phyloP scores from a whole-genome alignment of 495 filamentous ascomycete species.

The Cenococcum geophilum region DNA sequence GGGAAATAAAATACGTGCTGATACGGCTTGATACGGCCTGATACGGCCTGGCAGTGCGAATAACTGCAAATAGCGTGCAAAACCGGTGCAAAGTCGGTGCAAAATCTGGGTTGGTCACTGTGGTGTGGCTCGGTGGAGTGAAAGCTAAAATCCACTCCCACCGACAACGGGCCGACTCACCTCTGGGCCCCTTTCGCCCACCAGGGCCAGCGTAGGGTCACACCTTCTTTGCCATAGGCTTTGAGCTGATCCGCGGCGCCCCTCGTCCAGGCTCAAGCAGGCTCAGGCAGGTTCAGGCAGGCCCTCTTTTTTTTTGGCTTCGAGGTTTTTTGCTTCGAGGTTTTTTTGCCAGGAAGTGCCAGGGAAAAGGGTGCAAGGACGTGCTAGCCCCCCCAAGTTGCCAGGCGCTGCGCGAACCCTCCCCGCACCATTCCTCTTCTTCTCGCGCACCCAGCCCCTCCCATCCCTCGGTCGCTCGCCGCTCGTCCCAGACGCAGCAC shows the following conservation, averaged over 20 bases:
- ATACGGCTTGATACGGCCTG: no score
- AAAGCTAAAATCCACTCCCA: constrained; percentile 9
- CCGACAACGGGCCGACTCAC: constrained; percentile 28
- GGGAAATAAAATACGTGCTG: constrained; percentile 6
- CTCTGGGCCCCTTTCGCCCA: background rate
- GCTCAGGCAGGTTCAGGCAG: background rate
- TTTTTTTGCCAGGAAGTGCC: no score
- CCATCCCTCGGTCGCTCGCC: background rate
- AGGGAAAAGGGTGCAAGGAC: no score
- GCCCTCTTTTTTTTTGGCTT: no score
- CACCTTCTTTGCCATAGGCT: background rate
- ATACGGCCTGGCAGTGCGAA: no score
- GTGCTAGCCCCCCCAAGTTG: no score
- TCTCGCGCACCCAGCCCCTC: background rate
- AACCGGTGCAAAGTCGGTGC: background rate
- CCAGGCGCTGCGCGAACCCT: no score
- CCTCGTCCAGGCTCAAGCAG: background rate
- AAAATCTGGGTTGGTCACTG: background rate
- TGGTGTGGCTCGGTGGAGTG: constrained; percentile 10
- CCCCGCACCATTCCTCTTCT: background rate
- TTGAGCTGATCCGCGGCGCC: background rate
- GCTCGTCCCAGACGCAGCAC: background rate
- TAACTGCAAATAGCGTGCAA: no score
- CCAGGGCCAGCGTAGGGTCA: background rate
- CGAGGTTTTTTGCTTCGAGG: no score